Base-by-base conservation (phyloP, 2,329 filamentous ascomycete species). In the Coleophoma eucalyptorum region DNA sequence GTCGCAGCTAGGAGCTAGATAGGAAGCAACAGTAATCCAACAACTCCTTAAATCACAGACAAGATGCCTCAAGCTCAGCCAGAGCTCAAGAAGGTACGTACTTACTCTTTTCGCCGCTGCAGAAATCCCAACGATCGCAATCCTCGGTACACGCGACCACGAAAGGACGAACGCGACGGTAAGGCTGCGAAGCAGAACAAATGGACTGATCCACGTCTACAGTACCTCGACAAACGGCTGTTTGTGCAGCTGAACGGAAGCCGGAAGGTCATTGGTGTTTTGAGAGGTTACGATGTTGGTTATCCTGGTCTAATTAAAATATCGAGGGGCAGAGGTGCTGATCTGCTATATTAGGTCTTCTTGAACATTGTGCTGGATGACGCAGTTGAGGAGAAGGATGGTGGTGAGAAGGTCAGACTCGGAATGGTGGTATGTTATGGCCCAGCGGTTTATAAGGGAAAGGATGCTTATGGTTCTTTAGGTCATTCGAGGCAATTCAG, bases 221-320 rank as follows among this genome's bases (percentile, higher is more conserved):
- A 99, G 94, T 99, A 99, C 74, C 91, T 99, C 74, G 94, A 99
- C 80, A 99, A 99, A 84, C 84, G 93, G 74, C 83, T 99, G 67
- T 96, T 97, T 72, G 91, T 97, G 60, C 93, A 99, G 72, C 78
- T 99, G 49, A 99, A 99, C 73, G 94, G 94, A 67, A 96, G 92
- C 72, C 89, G 94, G 70, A 97, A 96, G 74, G 93, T 99, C 55
- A 90, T 96, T 69, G 94, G 95, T 50, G 82, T 96, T 47, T 81
- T 99, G 52, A 86, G 94, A 58, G 94, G 94, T 53, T 99, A 97
- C 72, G 94, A 99, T 84, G 94, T 97, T 35, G n/a, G 61, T 61
- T 49, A 41, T 44, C 34, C 33, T n/a, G 2, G 33, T 16, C 18
- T 16, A 43, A 8, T 19, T 46, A 43, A n/a, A n/a, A 4, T 44